Percentiles rank a stretch among this genome's conserved stretches.
These are phyloP conservation scores for Botrytis galanthina DNA, from an alignment of 2,329 filamentous ascomycete species.

Conservation along the genomic window DNA sequence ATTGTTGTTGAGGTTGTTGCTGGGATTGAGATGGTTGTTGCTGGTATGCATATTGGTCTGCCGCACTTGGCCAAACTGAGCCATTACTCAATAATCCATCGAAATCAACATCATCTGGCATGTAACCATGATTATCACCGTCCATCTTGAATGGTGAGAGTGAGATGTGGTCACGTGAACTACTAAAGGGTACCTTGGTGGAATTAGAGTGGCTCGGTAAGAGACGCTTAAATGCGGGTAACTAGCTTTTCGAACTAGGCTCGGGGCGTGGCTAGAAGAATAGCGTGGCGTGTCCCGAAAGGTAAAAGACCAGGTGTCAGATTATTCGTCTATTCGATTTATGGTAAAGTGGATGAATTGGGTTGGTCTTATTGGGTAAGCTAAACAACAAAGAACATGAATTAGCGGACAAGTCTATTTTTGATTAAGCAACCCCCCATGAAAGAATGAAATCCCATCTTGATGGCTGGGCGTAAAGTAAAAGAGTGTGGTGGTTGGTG, in stretches of 20 bases:
- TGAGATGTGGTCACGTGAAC: conserved; percentile 1
- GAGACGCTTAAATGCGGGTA: neutral
- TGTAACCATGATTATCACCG: conserved; percentile 32
- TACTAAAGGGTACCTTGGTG: neutral
- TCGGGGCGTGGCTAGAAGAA: neutral
- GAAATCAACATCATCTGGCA: conserved; percentile 32
- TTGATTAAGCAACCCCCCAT: neutral
- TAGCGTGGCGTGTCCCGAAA: neutral
- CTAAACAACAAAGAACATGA: conserved; percentile 33
- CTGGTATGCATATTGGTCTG: conserved; percentile 31
- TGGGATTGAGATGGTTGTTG: conserved; percentile 22
- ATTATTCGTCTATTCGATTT: neutral
- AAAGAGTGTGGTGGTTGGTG: neutral
- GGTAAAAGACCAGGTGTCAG: neutral
- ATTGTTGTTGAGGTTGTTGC: neutral
- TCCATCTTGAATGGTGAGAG: conserved; percentile 31
- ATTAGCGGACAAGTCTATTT: conserved; percentile 28
- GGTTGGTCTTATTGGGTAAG: conserved; percentile 30
- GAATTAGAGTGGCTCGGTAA: neutral
- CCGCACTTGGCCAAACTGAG: conserved; percentile 27
- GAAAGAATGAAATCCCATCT: conserved; percentile 1
- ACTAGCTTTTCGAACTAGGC: neutral
- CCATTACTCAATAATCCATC: conserved; percentile 34
- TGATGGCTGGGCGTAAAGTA: neutral
- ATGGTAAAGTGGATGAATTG: conserved; percentile 16